Evolutionary conservation across 1,284 basidiomycete genomes (phyloP), one percentile per base, ranked within the genome.

Genomic region (Ustilago shanxiensis): DNA sequence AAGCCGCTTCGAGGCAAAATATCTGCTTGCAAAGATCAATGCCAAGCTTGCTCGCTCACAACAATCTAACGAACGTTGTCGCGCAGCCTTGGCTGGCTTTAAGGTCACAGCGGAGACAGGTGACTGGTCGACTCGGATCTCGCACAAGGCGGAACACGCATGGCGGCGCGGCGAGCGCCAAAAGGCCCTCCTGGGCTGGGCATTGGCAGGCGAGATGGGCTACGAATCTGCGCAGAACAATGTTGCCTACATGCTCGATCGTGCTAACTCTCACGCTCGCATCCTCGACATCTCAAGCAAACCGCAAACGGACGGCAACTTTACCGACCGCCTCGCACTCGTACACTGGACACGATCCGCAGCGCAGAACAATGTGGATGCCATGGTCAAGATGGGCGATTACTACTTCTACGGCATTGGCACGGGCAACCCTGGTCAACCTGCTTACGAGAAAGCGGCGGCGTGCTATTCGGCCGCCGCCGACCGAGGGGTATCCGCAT

Each of bases 151-250:
- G 6, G 82, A 83, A 54, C 73, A 79, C 16, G 84, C 84, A 2
- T 83, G 80, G 80, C 64, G 74, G n/a, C 74, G 76, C n/a, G 76
- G 79, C 7, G 68, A 83, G 28, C 47, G 55, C 16, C 57, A 66
- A 10, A 79, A 75, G 22, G 82, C 84, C 4, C 60, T 86, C 16
- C 69, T 82, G 1, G 80, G 77, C n/a, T 95, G 93, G 92, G 90
- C 97, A 60, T 92, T 95, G 37, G 94, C 94, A 5, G 97, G 77
- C 14, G 83, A 99, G 87, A 89, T 93, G 75, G 97, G 97, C 0
- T 92, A 90, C 59, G 96, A 99, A 86, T 89, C 92, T 39, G 96
- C 94, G 2, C 95, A 98, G 88, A 98, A 95, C 86, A 99, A 99
- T 82, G 88, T 99, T 11, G 97, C 95, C 0, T 97, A 92, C 85